Base-by-base conservation (phyloP, 805 yeast species). In the Lipomyces yamanashiensis region DNA sequence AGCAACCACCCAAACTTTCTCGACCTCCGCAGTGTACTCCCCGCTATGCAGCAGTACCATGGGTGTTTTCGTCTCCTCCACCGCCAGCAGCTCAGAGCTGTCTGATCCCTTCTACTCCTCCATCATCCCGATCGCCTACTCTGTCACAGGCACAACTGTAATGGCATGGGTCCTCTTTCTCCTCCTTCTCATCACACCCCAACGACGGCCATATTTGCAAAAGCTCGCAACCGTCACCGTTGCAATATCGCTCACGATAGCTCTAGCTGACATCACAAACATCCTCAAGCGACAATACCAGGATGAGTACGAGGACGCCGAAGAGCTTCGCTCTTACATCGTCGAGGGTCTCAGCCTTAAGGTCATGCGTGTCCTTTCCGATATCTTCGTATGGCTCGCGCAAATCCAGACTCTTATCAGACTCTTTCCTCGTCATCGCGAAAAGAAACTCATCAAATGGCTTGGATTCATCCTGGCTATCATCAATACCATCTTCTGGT, bases 101-200 rank as follows among this genome's bases (percentile, higher is more conserved):
- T 53, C 60, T 33, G 64, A 67, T 43, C 74, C 77, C 36, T 75
- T 75, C 58, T 72, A 72, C 61, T 75, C 77, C 8, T 67, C 73
- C 5, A 71, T 70, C 19, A 63, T 73, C 6, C 78, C 78, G n/a
- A 71, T 75, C 12, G 72, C 74, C 1, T 75, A 70, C 59, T 67
- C 75, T 2, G 54, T 75, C 33, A 62, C 76, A 5, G 77, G 74
- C 7, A 68, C 72, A 15, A 71, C 75, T 3, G 75, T 73, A 7
- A 81, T 87, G 15, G 79, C 87, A 34, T 90, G 96, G 96, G 84
- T 89, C 85, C 77, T 90, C 33, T 75, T 87, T 56, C 64, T 88
- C 17, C 74, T 88, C 40, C 77, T 88, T 49, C 71, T 83, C 21
- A 72, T 89, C 39, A 81, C 85, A 21, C 84, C 82, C 45, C 84